Conservation (phyloP, 108 stramenopile genomes). For the Bacterosira constricta region DNA sequence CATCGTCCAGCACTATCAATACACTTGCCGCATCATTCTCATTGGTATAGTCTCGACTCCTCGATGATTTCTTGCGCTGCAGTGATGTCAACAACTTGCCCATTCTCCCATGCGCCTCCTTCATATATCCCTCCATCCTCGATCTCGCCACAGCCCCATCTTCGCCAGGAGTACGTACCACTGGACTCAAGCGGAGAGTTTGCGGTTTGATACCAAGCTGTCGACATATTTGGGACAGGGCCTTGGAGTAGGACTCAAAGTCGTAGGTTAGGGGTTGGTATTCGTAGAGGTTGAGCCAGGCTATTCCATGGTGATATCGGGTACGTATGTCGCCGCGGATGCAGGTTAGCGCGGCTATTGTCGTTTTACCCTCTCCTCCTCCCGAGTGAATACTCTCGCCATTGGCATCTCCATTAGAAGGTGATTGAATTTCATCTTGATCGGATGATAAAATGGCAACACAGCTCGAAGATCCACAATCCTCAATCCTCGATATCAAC, state of each 20-base stretch:
- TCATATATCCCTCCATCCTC: slow-evolving; percentile 75
- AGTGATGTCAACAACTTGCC: slow-evolving; percentile 58
- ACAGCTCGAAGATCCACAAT: background rate
- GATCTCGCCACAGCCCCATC: slow-evolving; percentile 46
- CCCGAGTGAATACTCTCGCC: background rate
- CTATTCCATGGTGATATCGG: slow-evolving; percentile 67
- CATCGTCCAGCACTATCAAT: slow-evolving; percentile 74
- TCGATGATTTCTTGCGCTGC: slow-evolving; percentile 11
- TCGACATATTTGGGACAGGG: slow-evolving; percentile 14
- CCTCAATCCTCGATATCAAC: background rate
- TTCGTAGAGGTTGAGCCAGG: slow-evolving; percentile 68
- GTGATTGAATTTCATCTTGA: background rate
- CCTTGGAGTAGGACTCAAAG: slow-evolving; percentile 29
- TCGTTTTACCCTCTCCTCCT: slow-evolving; percentile 75
- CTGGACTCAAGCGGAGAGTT: slow-evolving; percentile 16
- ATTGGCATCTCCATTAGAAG: background rate
- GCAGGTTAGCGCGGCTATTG: slow-evolving; percentile 75
- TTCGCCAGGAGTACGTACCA: slow-evolving; percentile 65
- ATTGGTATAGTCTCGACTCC: slow-evolving; percentile 8
- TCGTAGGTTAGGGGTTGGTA: slow-evolving; percentile 48
- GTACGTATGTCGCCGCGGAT: slow-evolving; percentile 61
- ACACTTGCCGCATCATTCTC: slow-evolving; percentile 51
- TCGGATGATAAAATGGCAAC: background rate
- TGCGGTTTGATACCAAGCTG: slow-evolving; percentile 21
- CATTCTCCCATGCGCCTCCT: slow-evolving; percentile 65